Percentiles rank a stretch among this genome's conserved stretches.
These are phyloP conservation scores for Leptodermis oblonga DNA, from an alignment of 257 asterid species.

Conservation along the genomic window DNA sequence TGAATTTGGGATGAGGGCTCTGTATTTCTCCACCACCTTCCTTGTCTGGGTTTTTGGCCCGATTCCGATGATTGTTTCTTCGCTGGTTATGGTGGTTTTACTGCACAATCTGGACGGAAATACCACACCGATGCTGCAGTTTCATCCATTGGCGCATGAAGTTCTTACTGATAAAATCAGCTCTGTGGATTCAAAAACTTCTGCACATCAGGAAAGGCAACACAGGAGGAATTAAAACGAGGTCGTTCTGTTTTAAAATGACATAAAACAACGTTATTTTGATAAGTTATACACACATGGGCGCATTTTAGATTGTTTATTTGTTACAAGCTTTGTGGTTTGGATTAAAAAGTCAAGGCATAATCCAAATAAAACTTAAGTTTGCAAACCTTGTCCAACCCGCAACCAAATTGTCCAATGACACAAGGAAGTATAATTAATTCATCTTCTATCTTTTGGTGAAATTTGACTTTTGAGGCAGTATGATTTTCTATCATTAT, in stretches of 20 bases:
- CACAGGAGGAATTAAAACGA: conserved; percentile 3
- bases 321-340: not conserved
- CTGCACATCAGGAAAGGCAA: conserved; percentile 9
- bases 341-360: not conserved
- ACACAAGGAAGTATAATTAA: too few species aligned
- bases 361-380: not conserved
- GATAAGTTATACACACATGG: too few species aligned
- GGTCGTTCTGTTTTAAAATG: too few species aligned
- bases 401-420: not conserved
- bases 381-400: not conserved
- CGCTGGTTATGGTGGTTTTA: conserved; percentile 39
- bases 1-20: conserved; percentile 48
- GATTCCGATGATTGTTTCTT: conserved; percentile 56
- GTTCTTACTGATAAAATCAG: conserved; percentile 17
- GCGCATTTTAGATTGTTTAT: too few species aligned
- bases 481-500: not conserved
- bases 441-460: too few species aligned
- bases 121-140: conserved; percentile 20
- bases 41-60: conserved; percentile 71
- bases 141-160: not conserved
- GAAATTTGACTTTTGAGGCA: not conserved
- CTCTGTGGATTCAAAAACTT: not conserved
- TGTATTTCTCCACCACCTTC: conserved; percentile 42
- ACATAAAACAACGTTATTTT: too few species aligned
- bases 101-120: conserved; percentile 44